These are phyloP conservation scores for Aspergillus indologenus DNA, from an alignment of 495 filamentous ascomycete genomes.

Conservation along the genomic window DNA sequence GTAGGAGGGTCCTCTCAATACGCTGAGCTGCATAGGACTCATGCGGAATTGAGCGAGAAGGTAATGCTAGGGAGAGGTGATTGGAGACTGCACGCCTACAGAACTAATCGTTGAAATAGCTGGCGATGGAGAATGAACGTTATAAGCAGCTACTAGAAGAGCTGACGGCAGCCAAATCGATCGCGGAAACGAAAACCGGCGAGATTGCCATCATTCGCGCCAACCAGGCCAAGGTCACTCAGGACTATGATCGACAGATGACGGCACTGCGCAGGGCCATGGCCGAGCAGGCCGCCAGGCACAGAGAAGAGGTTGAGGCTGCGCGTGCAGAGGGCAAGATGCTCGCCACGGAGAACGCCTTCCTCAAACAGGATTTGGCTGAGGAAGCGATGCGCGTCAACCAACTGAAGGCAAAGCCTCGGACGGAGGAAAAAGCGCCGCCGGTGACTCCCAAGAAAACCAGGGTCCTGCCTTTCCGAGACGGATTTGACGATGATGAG, in stretches of 20 bases:
- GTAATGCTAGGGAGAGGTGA: conserved; percentile 10
- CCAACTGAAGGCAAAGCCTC: conserved; percentile 44
- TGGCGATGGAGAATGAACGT: conserved; percentile 49
- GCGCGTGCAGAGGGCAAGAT: conserved; percentile 55
- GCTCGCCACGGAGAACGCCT: conserved; percentile 60
- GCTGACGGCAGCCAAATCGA: conserved; percentile 46
- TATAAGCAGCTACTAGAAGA: conserved; percentile 39
- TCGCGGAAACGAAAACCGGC: conserved; percentile 54
- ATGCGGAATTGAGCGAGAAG: conserved; percentile 33
- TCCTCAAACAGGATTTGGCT: conserved; percentile 62
- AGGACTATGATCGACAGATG: conserved; percentile 56
- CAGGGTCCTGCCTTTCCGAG: conserved; percentile 53
- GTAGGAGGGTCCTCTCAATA: conserved; percentile 7
- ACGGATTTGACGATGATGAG: conserved; percentile 74
- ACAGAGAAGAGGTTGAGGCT: conserved; percentile 56
- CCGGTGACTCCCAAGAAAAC: conserved; percentile 59
- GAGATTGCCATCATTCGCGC: conserved; percentile 68
- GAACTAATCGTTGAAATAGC: conserved; percentile 38
- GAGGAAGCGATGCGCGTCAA: conserved; percentile 53
- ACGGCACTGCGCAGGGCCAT: conserved; percentile 51
- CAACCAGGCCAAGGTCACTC: conserved; percentile 52
- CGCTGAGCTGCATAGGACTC: conserved; percentile 8
- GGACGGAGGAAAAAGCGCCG: conserved; percentile 33
- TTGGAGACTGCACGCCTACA: not conserved
- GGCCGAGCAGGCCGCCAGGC: conserved; percentile 52